phyloP scores from a whole-genome alignment of 164 flowering plant genomes.

The Taxillus chinensis region DNA sequence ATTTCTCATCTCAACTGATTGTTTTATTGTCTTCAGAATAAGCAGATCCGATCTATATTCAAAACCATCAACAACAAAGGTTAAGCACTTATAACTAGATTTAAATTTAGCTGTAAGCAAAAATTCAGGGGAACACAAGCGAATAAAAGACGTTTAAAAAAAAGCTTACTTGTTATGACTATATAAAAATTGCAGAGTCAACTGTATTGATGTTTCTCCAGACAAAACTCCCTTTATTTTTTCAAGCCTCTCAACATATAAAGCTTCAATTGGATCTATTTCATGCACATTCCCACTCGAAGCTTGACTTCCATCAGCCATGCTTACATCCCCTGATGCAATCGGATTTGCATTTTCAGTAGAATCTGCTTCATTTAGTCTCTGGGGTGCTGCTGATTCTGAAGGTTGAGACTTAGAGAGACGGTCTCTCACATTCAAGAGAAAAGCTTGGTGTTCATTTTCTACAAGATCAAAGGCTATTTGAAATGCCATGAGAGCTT shows the following conservation, averaged over 20 bases:
- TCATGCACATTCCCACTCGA: constrained; percentile 16
- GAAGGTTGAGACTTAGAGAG: constrained; percentile 38
- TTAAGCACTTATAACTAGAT: not conserved
- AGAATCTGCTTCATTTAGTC: constrained; percentile 26
- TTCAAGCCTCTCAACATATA: constrained; percentile 56
- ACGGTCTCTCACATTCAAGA: constrained; percentile 62
- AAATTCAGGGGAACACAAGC: not conserved
- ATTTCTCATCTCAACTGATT: constrained; percentile 91
- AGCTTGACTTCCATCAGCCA: constrained; percentile 51
- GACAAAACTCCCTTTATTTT: constrained; percentile 74
- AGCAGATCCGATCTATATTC: constrained; percentile 68
- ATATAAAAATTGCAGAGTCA: constrained; percentile 80
- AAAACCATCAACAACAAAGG: constrained; percentile 10
- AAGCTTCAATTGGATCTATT: constrained; percentile 41
- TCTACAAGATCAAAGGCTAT: constrained; percentile 94
- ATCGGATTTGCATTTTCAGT: constrained; percentile 29
- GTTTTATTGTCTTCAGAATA: constrained; percentile 84
- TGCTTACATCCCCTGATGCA: constrained; percentile 46
- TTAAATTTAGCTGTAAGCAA: not conserved
- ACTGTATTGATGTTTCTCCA: constrained; percentile 85
- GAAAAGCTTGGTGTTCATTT: constrained; percentile 96
- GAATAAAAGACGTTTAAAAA: not conserved
- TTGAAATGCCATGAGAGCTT: constrained; percentile 82
- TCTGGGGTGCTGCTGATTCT: constrained; percentile 23
- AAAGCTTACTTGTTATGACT: constrained; percentile 75